phyloP scores from a whole-genome alignment of 73 alveolate species.

The Tetrahymena thermophila region DNA sequence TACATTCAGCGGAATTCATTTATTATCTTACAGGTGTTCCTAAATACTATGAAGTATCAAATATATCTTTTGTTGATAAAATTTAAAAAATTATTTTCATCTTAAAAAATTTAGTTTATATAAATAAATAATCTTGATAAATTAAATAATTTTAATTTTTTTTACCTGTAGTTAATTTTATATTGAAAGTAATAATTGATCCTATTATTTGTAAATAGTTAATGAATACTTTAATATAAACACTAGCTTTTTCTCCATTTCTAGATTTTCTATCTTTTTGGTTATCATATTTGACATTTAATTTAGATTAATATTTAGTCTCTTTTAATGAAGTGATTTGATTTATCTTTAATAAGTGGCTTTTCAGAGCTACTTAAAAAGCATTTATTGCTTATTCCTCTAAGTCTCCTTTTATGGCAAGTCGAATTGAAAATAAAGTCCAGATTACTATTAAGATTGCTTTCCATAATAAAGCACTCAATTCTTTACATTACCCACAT shows the following conservation, averaged over 20 bases:
- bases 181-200: conserved; percentile 1
- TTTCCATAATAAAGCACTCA: neutral
- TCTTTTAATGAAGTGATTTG: neutral
- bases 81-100: no score
- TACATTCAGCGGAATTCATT: neutral
- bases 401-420: neutral
- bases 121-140: no score
- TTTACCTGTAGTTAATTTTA: neutral
- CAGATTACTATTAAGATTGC: neutral
- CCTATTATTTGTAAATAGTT: conserved; percentile 11
- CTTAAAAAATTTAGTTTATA: no score
- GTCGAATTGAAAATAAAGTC: conserved; percentile 14
- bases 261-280: neutral
- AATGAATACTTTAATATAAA: conserved; percentile 10
- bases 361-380: neutral
- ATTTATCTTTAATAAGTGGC: neutral
- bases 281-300: neutral
- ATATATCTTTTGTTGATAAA: neutral
- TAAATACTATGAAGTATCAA: conserved; percentile 2
- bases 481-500: conserved; percentile 6
- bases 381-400: neutral
- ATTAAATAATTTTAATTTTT: neutral
- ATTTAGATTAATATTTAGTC: neutral
- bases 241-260: neutral
- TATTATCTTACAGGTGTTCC: neutral